Base-by-base conservation (phyloP, 2,329 filamentous ascomycete species). In the Periconia sp. region DNA sequence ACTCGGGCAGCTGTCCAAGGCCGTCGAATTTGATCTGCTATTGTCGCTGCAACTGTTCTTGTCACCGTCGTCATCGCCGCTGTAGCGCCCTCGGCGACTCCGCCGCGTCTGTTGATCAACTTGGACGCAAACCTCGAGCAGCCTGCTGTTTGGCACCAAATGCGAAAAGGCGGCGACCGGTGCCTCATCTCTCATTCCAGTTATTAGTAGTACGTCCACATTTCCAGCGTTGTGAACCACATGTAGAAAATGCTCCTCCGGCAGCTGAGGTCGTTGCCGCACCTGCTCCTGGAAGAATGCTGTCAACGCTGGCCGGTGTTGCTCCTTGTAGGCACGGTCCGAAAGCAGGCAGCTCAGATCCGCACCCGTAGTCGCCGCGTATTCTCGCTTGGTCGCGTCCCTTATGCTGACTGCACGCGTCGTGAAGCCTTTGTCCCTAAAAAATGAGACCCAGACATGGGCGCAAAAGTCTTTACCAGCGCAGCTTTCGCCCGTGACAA, bases 381-480 rank as follows among this genome's bases (percentile, higher is more conserved):
- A 86, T 60, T 80, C 75, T 55, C 63, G 66, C 69, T 85, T 86
- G n/a, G 69, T 79, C 1, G 38, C 68, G 57, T 84, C 75, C 61
- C 82, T 84, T 12, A 58, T 54, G 41, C 82, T 83, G 23, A 74
- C 69, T 16, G 57, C 66, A 23, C 70, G 73, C n/a, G 69, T 73
- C 16, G 33, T 68, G 37, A 78, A 43, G 32, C 39, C 48, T 40
- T 61, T 56, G 3, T 63, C 26, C 8, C 13, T 58, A 47, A 84
- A 67, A 0, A 66, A 34, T 0, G 74, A 73, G 31, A 57, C 74
- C 81, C 80, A 86, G 33, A 79, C 32, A 1, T 63, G 49, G 11
- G 82, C 81, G 55, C 78, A 84, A 57, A 79, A 78, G 68, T 86
- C 82, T 54, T 86, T 87, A 6, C 84, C 83, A 8, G 70, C 78